Evolutionary conservation across 768 basidiomycete species (phyloP), one percentile per base, ranked within the genome.

Genomic region (Daedalea quercina): DNA sequence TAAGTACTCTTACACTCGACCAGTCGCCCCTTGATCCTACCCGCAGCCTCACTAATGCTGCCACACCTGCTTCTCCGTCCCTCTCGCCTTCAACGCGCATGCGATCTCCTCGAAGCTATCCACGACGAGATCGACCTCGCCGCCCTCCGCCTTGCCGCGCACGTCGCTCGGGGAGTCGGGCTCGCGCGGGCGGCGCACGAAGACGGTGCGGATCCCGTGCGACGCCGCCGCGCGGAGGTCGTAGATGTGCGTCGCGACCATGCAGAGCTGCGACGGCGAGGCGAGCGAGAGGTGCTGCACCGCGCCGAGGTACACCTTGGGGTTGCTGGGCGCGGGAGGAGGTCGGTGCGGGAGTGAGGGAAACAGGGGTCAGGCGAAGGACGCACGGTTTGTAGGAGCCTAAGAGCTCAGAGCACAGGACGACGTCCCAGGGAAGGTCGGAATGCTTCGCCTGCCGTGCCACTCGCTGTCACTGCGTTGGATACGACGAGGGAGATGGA

Each of bases 361-460:
- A 48, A 35, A 34, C 26, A 48, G 6, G 28, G 11, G 28, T 4
- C 28, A n/a, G n/a, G n/a, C n/a, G n/a, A n/a, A n/a, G 28, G 19
- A 33, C 80, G 35, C 42, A 85, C 84, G 85, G 82, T 61, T 87
- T 87, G 70, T 77, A 86, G 0, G 77, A 75, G 9, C 72, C 69
- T 46, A 85, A 81, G 17, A 86, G 66, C 51, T 84, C 81, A 1
- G 76, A 69, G 0, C 83, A 83, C 51, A 87, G 74, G 20, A 87
- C 66, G 1, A 72, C 70, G 52, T 86, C 83, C 84, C 81, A 85
- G 0, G 84, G 83, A 3, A 86, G 67, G 17, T 75, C 69, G 2
- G 81, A 78, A 51, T 77, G 66, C 65, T 81, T 85, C 1, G 85
- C 82, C 84, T 85, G 48, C n/a, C 13, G 22, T 23, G 41, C 50